Evolutionary conservation across 805 yeast species (phyloP).

Genomic region (Teunomyces aglyptinius): DNA sequence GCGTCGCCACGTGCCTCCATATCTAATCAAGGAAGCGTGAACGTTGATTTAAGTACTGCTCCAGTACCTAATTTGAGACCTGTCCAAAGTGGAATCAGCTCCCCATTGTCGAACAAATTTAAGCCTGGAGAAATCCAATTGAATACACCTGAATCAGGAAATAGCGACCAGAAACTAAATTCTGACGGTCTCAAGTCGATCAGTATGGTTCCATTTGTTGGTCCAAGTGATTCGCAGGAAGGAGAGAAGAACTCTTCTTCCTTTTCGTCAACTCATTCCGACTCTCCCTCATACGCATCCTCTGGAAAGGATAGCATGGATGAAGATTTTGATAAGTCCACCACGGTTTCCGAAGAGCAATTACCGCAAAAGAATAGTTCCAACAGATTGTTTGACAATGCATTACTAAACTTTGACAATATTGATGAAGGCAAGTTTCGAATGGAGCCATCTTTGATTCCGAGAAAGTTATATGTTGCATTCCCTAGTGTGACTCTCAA

Average conservation of each 20-base stretch:
- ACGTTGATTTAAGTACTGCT: conserved; percentile 13
- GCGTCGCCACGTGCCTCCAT: conserved; percentile 51
- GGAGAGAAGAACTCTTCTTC: conserved; percentile 7
- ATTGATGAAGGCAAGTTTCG: conserved; percentile 27
- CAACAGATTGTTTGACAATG: conserved; percentile 16
- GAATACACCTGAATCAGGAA: not conserved
- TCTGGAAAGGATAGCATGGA: conserved; percentile 9
- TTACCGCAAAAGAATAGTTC: not conserved
- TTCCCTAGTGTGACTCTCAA: conserved; percentile 58
- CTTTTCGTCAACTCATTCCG: conserved; percentile 7
- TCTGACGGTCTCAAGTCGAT: not conserved
- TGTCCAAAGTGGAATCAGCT: conserved; percentile 1
- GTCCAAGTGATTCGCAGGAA: conserved; percentile 4
- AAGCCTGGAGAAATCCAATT: not conserved
- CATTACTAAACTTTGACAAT: conserved; percentile 33
- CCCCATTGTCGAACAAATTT: not conserved
- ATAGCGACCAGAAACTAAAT: not conserved
- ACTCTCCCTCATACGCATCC: conserved; percentile 4
- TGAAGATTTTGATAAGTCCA: conserved; percentile 4
- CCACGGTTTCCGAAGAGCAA: not conserved
- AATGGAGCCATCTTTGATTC: conserved; percentile 63
- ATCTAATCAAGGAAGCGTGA: conserved; percentile 28
- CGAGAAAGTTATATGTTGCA: conserved; percentile 69
- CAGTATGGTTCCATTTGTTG: not conserved
- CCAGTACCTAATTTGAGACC: conserved; percentile 22